phyloP scores from a whole-genome alignment of 2,329 filamentous ascomycete species.

The Neoarthrinium moseri region DNA sequence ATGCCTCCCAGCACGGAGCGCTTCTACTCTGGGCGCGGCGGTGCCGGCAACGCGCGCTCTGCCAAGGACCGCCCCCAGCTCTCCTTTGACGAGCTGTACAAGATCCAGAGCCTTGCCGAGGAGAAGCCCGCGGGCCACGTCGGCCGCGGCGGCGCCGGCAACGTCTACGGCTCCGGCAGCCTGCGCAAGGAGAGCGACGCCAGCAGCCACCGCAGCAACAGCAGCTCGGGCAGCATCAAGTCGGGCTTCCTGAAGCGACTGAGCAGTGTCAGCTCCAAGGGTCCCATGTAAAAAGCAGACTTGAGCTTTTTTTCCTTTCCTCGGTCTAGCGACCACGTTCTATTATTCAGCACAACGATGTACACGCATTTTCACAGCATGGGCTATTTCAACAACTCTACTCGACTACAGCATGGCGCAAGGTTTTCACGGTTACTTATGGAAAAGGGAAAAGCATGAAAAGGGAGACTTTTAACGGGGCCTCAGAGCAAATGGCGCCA shows the following conservation, averaged over 20 bases:
- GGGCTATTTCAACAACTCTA: not conserved
- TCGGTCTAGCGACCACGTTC: not conserved
- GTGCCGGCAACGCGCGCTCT: constrained; percentile 62
- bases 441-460: constrained; percentile 6
- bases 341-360: not conserved
- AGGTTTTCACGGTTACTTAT: not conserved
- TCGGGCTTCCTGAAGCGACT: constrained; percentile 39
- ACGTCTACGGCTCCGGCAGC: constrained; percentile 35
- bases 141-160: constrained; percentile 64
- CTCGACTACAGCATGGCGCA: constrained; percentile 2
- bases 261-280: constrained; percentile 33
- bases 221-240: constrained; percentile 25
- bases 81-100: constrained; percentile 67
- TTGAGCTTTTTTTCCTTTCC: not conserved
- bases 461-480: constrained; percentile 16
- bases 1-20: constrained; percentile 40
- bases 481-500: constrained; percentile 31
- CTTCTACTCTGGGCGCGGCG: constrained; percentile 67
- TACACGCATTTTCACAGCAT: not conserved
- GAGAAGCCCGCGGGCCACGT: constrained; percentile 56
- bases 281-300: constrained; percentile 27
- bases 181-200: constrained; percentile 27
- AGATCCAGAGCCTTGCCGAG: constrained; percentile 51
- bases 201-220: constrained; percentile 24
- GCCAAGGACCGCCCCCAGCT: constrained; percentile 54